Conservation (phyloP, 139 green algal genomes). For the Chlorella sp. region DNA sequence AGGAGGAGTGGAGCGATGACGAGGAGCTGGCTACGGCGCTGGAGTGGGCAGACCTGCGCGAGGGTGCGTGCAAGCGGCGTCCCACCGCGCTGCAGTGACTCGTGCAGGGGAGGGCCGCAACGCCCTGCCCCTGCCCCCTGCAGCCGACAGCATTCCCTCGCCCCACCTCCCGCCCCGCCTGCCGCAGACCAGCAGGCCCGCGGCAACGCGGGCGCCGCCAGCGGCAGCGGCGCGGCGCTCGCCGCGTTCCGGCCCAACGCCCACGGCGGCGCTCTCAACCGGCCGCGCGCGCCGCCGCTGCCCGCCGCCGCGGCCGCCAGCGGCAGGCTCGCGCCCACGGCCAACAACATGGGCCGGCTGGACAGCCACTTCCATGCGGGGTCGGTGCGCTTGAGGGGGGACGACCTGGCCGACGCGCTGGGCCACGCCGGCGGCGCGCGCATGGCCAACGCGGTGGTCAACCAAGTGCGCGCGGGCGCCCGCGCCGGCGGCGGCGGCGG, state of each 20-base stretch:
- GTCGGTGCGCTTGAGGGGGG: conserved; percentile 18
- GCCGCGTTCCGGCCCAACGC: conserved; percentile 31
- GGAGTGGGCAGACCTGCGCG: conserved; percentile 75
- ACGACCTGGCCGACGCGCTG: conserved; percentile 60
- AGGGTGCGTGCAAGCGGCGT: conserved; percentile 58
- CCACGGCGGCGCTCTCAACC: conserved; percentile 30
- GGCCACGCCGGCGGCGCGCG: conserved; percentile 23
- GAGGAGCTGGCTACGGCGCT: conserved; percentile 63
- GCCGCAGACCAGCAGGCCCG: conserved; percentile 18
- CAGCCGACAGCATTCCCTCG: neutral
- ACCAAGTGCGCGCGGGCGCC: conserved; percentile 24
- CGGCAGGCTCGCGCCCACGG: conserved; percentile 13
- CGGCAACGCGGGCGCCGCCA: conserved; percentile 2
- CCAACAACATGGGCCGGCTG: conserved; percentile 56
- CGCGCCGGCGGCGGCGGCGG: conserved; percentile 32
- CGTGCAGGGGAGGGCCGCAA: too few species aligned
- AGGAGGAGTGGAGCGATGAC: conserved; percentile 49
- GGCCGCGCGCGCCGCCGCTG: too few species aligned
- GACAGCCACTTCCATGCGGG: conserved; percentile 52
- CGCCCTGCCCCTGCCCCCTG: neutral
- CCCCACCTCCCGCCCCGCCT: neutral
- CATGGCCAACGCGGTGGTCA: conserved; percentile 44
- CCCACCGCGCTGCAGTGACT: too few species aligned
- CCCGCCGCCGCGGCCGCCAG: too few species aligned
- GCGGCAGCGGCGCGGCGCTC: conserved; percentile 2